phyloP scores from a whole-genome alignment of 73 alveolate genomes.

The Paramecium sonneborni region DNA sequence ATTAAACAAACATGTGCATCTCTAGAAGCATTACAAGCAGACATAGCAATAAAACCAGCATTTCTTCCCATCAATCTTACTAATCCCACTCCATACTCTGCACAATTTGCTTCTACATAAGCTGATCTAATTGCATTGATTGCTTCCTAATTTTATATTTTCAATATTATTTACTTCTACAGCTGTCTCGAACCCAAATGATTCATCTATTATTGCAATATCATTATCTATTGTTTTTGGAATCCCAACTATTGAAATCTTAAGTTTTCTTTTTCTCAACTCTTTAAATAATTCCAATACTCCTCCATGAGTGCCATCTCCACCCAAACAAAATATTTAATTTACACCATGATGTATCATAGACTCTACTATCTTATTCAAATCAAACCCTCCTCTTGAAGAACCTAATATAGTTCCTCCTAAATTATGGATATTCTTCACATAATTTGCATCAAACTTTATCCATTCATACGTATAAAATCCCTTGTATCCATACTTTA shows the following conservation, averaged over 20 bases:
- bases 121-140: slow-evolving; percentile 95
- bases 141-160: slow-evolving; percentile 83
- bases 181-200: slow-evolving; percentile 98
- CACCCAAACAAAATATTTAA: slow-evolving; percentile 95
- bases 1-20: slow-evolving; percentile 97
- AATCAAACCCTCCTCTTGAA: slow-evolving; percentile 93
- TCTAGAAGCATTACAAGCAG: slow-evolving; percentile 94
- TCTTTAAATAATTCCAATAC: slow-evolving; percentile 77
- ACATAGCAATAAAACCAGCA: slow-evolving; percentile 98
- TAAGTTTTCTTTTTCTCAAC: slow-evolving; percentile 71
- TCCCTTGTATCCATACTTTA: slow-evolving; percentile 97
- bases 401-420: slow-evolving; percentile 98
- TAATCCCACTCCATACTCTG: slow-evolving; percentile 95
- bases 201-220: slow-evolving; percentile 97
- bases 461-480: slow-evolving; percentile 84
- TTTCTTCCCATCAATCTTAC: slow-evolving; percentile 99
- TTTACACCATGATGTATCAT: slow-evolving; percentile 80
- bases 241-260: slow-evolving; percentile 91
- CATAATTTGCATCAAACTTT: slow-evolving; percentile 83
- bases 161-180: slow-evolving; percentile 72
- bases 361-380: slow-evolving; percentile 78
- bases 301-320: slow-evolving; percentile 99
- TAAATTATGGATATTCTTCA: slow-evolving; percentile 88
- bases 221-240: slow-evolving; percentile 99
- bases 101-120: slow-evolving; percentile 95